Conservation (phyloP, 1,139 yeast species). For the Nadsonia commutata region DNA sequence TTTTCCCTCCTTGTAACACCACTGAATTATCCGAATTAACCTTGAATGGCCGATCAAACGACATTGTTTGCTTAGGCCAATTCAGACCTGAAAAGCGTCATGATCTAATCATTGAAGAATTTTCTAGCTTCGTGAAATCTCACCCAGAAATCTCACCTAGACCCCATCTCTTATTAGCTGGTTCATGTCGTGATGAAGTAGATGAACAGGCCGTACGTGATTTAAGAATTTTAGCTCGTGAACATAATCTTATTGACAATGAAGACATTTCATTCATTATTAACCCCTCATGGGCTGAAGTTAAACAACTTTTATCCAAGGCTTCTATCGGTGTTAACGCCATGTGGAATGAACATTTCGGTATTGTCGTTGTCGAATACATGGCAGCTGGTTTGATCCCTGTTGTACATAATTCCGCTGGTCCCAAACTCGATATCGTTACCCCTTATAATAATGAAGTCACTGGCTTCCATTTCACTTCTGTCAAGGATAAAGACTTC, state of each 20-base stretch:
- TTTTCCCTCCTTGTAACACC: conserved; percentile 83
- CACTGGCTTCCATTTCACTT: conserved; percentile 66
- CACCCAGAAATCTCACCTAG: conserved; percentile 12
- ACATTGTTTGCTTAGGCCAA: conserved; percentile 72
- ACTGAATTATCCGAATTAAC: conserved; percentile 29
- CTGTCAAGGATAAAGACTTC: conserved; percentile 44
- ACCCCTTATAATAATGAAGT: conserved; percentile 33
- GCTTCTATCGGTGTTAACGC: conserved; percentile 78
- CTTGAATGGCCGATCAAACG: conserved; percentile 31
- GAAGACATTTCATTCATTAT: conserved; percentile 45
- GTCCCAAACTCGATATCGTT: conserved; percentile 81
- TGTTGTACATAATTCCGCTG: conserved; percentile 85
- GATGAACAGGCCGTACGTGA: conserved; percentile 48
- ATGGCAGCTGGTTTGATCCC: conserved; percentile 80
- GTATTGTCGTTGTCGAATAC: conserved; percentile 93
- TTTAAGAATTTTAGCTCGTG: conserved; percentile 33
- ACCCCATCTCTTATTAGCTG: conserved; percentile 51
- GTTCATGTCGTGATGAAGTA: conserved; percentile 60
- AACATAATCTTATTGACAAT: conserved; percentile 32
- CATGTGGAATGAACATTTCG: conserved; percentile 99
- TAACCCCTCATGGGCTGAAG: conserved; percentile 59
- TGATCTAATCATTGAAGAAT: conserved; percentile 48
- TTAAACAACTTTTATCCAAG: conserved; percentile 38
- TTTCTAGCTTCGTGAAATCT: conserved; percentile 31
- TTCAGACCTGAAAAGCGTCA: conserved; percentile 95